phyloP scores from a whole-genome alignment of 164 flowering plant genomes.

The Annona cherimola region DNA sequence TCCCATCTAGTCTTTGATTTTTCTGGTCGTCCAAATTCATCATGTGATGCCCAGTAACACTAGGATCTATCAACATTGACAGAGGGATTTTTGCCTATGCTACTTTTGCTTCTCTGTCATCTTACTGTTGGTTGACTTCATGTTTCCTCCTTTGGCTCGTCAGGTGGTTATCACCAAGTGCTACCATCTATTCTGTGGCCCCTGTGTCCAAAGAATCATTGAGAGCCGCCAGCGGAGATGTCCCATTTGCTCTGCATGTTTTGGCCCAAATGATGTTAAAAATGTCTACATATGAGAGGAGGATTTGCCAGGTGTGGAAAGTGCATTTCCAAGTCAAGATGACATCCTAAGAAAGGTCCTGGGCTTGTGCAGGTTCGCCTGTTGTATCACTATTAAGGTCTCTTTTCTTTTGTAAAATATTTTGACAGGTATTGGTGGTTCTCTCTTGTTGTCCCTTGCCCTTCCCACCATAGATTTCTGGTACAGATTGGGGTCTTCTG shows the following conservation, averaged over 20 bases:
- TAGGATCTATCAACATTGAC: no score
- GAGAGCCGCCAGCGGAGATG: slow-evolving; percentile 83
- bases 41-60: no score
- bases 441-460: not conserved
- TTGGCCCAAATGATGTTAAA: slow-evolving; percentile 86
- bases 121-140: not conserved
- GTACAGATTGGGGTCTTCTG: slow-evolving; percentile 1
- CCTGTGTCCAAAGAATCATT: slow-evolving; percentile 60
- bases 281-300: slow-evolving; percentile 62
- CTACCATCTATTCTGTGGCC: slow-evolving; percentile 85
- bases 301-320: not conserved
- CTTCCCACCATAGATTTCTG: not conserved
- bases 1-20: no score
- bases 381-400: not conserved
- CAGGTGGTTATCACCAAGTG: slow-evolving; percentile 98
- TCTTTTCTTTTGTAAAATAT: slow-evolving; percentile 9
- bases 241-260: slow-evolving; percentile 62
- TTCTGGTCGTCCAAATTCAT: no score
- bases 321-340: not conserved
- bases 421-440: slow-evolving; percentile 4
- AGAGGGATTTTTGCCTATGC: no score
- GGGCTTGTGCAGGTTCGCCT: not conserved
- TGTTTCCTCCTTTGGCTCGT: slow-evolving; percentile 1
- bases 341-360: not conserved
- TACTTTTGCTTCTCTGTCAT: not conserved